Evolutionary conservation across 2,329 filamentous ascomycete genomes (phyloP).

Genomic region (Colletotrichum cordylinicola): DNA sequence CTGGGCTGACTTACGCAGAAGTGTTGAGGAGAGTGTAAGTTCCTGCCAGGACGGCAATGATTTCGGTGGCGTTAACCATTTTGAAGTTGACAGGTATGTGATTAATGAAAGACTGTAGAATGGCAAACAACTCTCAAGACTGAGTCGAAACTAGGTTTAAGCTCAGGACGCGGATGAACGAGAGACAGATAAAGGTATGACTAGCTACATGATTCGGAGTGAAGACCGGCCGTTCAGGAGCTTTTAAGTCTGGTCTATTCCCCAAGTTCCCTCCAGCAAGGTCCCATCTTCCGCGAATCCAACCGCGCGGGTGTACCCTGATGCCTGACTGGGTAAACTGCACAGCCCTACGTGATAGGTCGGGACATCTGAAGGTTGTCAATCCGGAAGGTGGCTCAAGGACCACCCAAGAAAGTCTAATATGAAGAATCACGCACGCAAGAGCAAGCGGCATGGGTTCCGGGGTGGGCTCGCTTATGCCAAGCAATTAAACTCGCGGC

Average conservation of each 20-base stretch:
- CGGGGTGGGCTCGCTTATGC: neutral
- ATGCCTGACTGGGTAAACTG: neutral
- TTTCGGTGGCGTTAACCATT: slow-evolving; percentile 20
- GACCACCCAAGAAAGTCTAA: neutral
- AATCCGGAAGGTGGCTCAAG: neutral
- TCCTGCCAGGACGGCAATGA: slow-evolving; percentile 19
- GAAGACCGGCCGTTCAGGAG: neutral
- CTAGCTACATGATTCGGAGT: neutral
- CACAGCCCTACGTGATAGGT: neutral
- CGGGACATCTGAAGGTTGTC: neutral
- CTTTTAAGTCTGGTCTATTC: neutral
- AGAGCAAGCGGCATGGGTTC: neutral
- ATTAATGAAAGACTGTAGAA: neutral
- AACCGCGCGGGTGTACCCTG: neutral
- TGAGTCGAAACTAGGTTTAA: neutral
- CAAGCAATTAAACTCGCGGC: neutral
- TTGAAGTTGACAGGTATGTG: neutral
- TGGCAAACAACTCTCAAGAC: neutral
- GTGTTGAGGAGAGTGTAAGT: slow-evolving; percentile 23
- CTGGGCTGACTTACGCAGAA: neutral
- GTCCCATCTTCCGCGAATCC: neutral
- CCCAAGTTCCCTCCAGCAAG: neutral
- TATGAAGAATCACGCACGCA: neutral
- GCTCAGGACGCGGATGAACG: neutral
- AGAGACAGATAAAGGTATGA: neutral